Base-by-base conservation (phyloP, 495 filamentous ascomycete genomes). In the Astrothelium subdiscretum region DNA sequence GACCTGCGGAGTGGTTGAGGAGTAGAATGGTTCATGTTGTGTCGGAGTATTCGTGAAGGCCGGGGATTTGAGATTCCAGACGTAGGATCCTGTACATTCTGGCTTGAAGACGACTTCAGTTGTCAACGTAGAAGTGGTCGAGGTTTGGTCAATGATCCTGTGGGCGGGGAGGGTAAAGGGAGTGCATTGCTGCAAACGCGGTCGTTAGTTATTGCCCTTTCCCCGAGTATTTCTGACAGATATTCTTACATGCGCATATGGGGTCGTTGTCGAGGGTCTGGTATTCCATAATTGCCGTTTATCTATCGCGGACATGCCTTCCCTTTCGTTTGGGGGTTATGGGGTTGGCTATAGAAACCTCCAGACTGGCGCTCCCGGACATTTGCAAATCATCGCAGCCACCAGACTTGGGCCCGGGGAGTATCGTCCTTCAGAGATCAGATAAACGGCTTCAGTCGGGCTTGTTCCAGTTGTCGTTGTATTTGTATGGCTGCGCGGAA, bases 1-100 rank as follows among this genome's bases (percentile, higher is more conserved):
- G 57, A 89, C 84, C 73, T 94, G 90, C 1, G 95, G 92, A 27
- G 90, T 87, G 15, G 89, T 88, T 29, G 91, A 96, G 29, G 91
- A 86, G 71, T 95, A 96, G 74, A 97, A 98, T 11, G 90, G 92
- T 66, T 95, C 90, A 51, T 80, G 79, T 4, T 32, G 84, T 78
- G 68, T 91, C 83, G 43, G 84, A 8, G 8, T 27, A 29, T 54
- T 54, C 22, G 48, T 15, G 4, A 29, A 11, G 15, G 10, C 79
- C 40, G 71, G 63, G 32, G 63, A 69, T 8, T 67, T 65, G 15
- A 70, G 60, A 54, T 66, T 67, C 31, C 57, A 51, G 18, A 57
- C 57, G 12, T 43, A 15, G 26, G 32, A 20, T 32, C 68, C 66
- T n/a, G 70, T 73, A 62, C 75, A 78, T 63, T 70, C 64, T 13